phyloP scores from a whole-genome alignment of 257 asterid species.

The Plantago elongata region DNA sequence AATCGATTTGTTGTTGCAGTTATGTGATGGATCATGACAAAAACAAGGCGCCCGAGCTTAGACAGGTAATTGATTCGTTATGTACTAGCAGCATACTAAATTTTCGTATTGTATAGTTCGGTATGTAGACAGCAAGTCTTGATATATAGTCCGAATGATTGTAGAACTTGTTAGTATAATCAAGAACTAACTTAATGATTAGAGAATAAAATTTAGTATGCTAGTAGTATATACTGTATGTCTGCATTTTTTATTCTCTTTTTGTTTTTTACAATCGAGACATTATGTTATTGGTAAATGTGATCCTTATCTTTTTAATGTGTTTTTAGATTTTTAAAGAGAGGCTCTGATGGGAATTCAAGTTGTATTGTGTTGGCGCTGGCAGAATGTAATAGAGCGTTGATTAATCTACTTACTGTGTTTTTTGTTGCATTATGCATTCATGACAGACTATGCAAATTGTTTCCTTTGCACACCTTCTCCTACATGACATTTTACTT shows the following conservation, averaged over 20 bases:
- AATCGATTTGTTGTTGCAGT: conserved; percentile 36
- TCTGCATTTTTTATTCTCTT: neutral
- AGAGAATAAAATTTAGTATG: neutral
- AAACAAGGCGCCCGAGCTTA: conserved; percentile 73
- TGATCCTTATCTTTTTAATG: neutral
- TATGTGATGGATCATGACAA: conserved; percentile 91
- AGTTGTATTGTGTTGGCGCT: neutral
- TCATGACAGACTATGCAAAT: neutral
- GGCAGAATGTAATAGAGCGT: too few relatives aligned
- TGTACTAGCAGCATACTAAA: too few relatives aligned
- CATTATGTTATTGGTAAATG: neutral
- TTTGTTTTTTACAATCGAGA: conserved; percentile 1
- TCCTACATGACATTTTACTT: conserved; percentile 12
- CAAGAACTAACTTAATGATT: conserved; percentile 10
- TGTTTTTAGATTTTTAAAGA: conserved; percentile 4
- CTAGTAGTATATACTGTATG: neutral
- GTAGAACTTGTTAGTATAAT: conserved; percentile 1
- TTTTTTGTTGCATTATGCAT: neutral
- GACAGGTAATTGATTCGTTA: conserved; percentile 53
- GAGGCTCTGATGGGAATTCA: neutral
- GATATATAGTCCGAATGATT: conserved; percentile 8
- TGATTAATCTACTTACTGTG: neutral
- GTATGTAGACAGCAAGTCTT: neutral
- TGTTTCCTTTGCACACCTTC: conserved; percentile 8
- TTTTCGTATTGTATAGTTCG: conserved; percentile 12